Percentiles rank a stretch among this genome's conserved stretches.
These are phyloP conservation scores for Trichoderma sp. DNA, from an alignment of 2,329 filamentous ascomycete genomes.

Conservation along the genomic window DNA sequence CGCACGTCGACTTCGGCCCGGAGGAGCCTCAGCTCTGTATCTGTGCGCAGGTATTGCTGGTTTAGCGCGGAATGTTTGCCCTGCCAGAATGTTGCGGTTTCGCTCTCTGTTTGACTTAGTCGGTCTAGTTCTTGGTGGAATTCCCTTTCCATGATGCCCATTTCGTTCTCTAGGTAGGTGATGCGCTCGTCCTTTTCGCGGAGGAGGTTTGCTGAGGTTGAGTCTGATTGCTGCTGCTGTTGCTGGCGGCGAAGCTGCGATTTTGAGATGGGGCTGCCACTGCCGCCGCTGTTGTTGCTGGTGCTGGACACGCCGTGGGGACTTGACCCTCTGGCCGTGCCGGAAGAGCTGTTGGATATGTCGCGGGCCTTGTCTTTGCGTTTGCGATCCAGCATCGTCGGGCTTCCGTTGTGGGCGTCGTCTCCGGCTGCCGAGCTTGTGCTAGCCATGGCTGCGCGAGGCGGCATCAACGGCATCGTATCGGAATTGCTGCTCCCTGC, in stretches of 20 bases:
- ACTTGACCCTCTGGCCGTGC: constrained; percentile 19
- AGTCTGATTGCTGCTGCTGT: constrained; percentile 4
- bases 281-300: constrained; percentile 30
- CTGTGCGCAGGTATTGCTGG: constrained; percentile 55
- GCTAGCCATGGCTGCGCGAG: constrained; percentile 38
- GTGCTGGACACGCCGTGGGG: constrained; percentile 34
- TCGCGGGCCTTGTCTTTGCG: constrained; percentile 40
- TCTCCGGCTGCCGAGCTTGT: constrained; percentile 34
- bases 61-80: constrained; percentile 57
- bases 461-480: constrained; percentile 39
- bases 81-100: constrained; percentile 62
- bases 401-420: constrained; percentile 35
- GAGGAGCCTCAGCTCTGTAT: constrained; percentile 57
- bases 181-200: constrained; percentile 58
- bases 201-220: constrained; percentile 36
- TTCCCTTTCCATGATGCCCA: constrained; percentile 56
- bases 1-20: constrained; percentile 54
- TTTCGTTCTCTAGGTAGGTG: constrained; percentile 55
- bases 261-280: constrained; percentile 26
- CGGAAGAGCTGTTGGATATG: constrained; percentile 29
- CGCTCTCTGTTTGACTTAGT: constrained; percentile 58
- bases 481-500: constrained; percentile 32
- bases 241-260: constrained; percentile 1
- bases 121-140: constrained; percentile 58
- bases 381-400: constrained; percentile 46